Base-by-base conservation (phyloP, 257 asterid genomes). In the Paulownia fortunei region DNA sequence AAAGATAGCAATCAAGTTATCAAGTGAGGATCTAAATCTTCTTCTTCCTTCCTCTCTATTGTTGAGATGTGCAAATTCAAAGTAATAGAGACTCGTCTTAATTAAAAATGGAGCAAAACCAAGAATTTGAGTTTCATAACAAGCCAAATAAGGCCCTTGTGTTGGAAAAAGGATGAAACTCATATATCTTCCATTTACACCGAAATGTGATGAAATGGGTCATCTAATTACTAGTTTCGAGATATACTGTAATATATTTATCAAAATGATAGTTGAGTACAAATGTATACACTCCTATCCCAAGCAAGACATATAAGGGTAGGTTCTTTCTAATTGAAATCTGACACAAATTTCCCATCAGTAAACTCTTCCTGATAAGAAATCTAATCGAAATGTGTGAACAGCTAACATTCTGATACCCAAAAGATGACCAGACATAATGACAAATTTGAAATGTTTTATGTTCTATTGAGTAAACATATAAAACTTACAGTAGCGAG, bases 401-500 rank as follows among this genome's bases (percentile, higher is more conserved):
- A 72, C n/a, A 64, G 41, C 42, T 21, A 65, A 39, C 19, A 26
- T 23, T 13, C 51, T 42, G 68, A 58, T 21, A 76, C 46, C 46
- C 30, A 77, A 30, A 63, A 26, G 56, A 69, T 47, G 74, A 73
- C 3, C 9, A 51, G 32, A 75, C 8, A 62, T 10, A 32, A 52
- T 4, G 8, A 32, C 6, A 13, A 4, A 49, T 56, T 64, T 32
- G 56, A 49, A 73, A 63, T 5, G 8, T 23, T 69, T 74, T 30
- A 47, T 19, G 23, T 59, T 61, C 23, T 37, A 51, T 21, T 54
- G 72, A 46, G 73, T 49, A 67, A 59, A 76, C n/a, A 51, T 39
- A 79, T 62, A 60, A 49, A 69, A 77, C 96, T 90, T 87, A 93
- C 99, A 58, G 88, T 92, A 62, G 97, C 76, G 59, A 95, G 89